These are phyloP conservation scores for Boletus vermiculosoides DNA, from an alignment of 768 basidiomycete genomes.

Conservation along the genomic window DNA sequence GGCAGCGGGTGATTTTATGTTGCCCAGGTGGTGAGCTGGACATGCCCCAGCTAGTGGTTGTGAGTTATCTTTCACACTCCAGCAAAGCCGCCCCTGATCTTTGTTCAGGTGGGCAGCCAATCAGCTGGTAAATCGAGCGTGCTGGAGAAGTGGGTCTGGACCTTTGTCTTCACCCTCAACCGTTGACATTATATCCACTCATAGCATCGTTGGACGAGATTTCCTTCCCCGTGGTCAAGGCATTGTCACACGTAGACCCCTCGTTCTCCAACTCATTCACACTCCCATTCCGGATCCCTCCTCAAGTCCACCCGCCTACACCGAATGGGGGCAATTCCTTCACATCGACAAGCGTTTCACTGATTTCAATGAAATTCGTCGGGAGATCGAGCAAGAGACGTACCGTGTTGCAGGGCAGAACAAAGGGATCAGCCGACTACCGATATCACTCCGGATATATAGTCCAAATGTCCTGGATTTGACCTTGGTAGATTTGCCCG, in stretches of 20 bases:
- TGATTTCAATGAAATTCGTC: conserved; percentile 92
- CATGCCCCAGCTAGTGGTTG: conserved; percentile 89
- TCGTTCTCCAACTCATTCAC: conserved; percentile 94
- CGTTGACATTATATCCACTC: conserved; percentile 2
- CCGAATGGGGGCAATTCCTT: conserved; percentile 96
- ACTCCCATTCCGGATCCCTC: conserved; percentile 60
- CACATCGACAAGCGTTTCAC: conserved; percentile 96
- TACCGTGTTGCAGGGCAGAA: conserved; percentile 97
- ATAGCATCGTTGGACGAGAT: conserved; percentile 90
- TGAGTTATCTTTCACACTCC: conserved; percentile 40
- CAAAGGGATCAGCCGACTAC: conserved; percentile 95
- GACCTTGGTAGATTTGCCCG: conserved; percentile 95
- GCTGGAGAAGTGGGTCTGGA: conserved; percentile 78
- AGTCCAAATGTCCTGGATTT: conserved; percentile 94
- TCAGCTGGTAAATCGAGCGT: conserved; percentile 96
- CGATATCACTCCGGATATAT: conserved; percentile 93
- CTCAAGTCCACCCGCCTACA: conserved; percentile 46
- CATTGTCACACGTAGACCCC: conserved; percentile 94
- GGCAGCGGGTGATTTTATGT: conserved; percentile 11
- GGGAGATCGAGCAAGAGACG: conserved; percentile 98
- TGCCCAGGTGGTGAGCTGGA: conserved; percentile 79
- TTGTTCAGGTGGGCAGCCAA: conserved; percentile 84
- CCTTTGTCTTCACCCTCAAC: conserved; percentile 4
- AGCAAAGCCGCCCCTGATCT: background rate
- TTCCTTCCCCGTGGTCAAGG: conserved; percentile 88